phyloP scores from a whole-genome alignment of 768 basidiomycete genomes.

The Termitomyces sp. region DNA sequence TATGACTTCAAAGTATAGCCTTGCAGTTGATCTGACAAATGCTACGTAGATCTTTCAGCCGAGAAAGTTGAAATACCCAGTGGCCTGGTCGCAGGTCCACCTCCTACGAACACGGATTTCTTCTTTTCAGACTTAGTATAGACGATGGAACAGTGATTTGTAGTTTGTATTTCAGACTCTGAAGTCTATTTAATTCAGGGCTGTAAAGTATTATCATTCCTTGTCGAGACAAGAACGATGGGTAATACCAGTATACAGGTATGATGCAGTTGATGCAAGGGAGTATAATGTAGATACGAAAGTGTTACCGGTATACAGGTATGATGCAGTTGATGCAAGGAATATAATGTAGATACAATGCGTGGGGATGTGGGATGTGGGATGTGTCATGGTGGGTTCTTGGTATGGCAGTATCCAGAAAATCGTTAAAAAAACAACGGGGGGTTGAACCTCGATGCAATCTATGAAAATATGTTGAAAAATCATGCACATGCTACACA shows the following conservation, averaged over 20 bases:
- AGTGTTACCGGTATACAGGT: constrained; percentile 20
- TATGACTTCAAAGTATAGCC: constrained; percentile 24
- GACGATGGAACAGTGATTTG: not conserved
- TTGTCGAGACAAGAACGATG: not conserved
- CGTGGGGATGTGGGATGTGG: constrained; percentile 5
- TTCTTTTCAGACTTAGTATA: constrained; percentile 71
- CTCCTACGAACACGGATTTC: constrained; percentile 76
- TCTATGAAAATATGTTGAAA: constrained; percentile 21
- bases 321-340: constrained; percentile 58
- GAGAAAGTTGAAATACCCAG: constrained; percentile 88
- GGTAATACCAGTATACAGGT: constrained; percentile 20
- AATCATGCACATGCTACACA: constrained; percentile 19
- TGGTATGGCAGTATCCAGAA: constrained; percentile 20
- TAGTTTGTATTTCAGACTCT: not conserved
- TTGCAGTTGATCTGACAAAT: not conserved
- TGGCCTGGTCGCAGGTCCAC: constrained; percentile 68
- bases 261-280: constrained; percentile 58
- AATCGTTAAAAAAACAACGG: constrained; percentile 34
- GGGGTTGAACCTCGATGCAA: constrained; percentile 77
- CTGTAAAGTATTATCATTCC: constrained; percentile 2
- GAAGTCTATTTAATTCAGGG: not conserved
- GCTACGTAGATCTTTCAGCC: constrained; percentile 67
- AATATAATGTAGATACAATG: constrained; percentile 14
- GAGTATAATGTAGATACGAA: constrained; percentile 15
- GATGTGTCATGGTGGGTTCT: constrained; percentile 12